These are phyloP conservation scores for Schwanniomyces polymorphus DNA, from an alignment of 805 yeast genomes.

Conservation along the genomic window DNA sequence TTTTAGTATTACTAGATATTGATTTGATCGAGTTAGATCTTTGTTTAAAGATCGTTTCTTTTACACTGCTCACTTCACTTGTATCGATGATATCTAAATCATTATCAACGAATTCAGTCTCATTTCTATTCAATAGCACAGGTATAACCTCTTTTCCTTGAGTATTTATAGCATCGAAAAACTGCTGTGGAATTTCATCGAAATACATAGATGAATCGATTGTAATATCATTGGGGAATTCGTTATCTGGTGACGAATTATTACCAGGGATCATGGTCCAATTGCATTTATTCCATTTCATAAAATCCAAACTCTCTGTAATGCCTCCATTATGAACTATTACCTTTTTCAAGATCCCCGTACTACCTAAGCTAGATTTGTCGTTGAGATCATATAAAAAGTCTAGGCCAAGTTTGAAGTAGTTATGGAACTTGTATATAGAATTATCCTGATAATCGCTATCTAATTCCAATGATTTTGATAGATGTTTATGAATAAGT, in stretches of 20 bases:
- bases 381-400: conserved; percentile 45
- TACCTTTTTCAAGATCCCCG: conserved; percentile 44
- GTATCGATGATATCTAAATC: conserved; percentile 34
- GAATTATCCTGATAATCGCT: conserved; percentile 8
- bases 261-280: conserved; percentile 32
- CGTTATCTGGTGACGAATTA: conserved; percentile 1
- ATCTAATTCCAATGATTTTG: conserved; percentile 10
- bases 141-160: conserved; percentile 20
- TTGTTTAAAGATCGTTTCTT: conserved; percentile 1
- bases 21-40: conserved; percentile 5
- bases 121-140: conserved; percentile 37
- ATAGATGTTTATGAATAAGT: conserved; percentile 36
- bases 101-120: conserved; percentile 38
- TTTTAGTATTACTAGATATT: conserved; percentile 10
- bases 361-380: conserved; percentile 10
- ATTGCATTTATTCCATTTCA: conserved; percentile 52
- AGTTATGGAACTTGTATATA: conserved; percentile 50
- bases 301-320: conserved; percentile 51
- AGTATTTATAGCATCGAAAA: conserved; percentile 13
- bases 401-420: conserved; percentile 56
- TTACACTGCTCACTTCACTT: conserved; percentile 12
- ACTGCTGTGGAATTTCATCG: conserved; percentile 23
- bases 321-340: conserved; percentile 52
- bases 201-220: conserved; percentile 29
- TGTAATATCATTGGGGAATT: not conserved